These are phyloP conservation scores for Toxoplasma gondii DNA, from an alignment of 169 alveolate genomes.

Conservation along the genomic window DNA sequence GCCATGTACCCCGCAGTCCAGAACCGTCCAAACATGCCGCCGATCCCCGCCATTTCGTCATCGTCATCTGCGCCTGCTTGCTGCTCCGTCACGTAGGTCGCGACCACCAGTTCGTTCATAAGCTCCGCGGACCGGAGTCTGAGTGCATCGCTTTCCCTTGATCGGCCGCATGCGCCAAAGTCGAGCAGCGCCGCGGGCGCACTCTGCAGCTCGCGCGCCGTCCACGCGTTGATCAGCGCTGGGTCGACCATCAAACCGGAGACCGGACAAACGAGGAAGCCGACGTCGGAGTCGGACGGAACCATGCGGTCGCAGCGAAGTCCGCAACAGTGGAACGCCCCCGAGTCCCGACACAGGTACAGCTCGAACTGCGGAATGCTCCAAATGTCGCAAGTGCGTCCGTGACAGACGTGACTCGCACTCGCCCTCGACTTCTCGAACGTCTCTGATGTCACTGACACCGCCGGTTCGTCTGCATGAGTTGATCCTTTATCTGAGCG, in stretches of 20 bases:
- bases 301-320: slow-evolving; percentile 34
- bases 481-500: background rate
- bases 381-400: slow-evolving; percentile 34
- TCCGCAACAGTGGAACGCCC: slow-evolving; percentile 30
- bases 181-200: background rate
- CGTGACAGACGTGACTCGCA: slow-evolving; percentile 1
- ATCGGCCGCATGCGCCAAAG: background rate
- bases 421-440: background rate
- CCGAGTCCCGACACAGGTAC: slow-evolving; percentile 31
- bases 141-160: background rate
- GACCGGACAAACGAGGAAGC: slow-evolving; percentile 42
- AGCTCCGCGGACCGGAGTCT: slow-evolving; percentile 3
- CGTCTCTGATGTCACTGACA: too few species aligned
- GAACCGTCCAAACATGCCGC: slow-evolving; percentile 20
- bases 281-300: slow-evolving; percentile 15
- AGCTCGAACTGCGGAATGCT: background rate
- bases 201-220: slow-evolving; percentile 25
- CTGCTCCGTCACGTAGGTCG: slow-evolving; percentile 1
- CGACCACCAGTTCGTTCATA: slow-evolving; percentile 21
- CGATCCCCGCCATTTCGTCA: slow-evolving; percentile 16
- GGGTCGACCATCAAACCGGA: slow-evolving; percentile 30
- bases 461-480: background rate
- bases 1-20: slow-evolving; percentile 33
- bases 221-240: slow-evolving; percentile 28
- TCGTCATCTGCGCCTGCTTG: background rate